Percentiles rank a stretch among this genome's conserved stretches.
These are phyloP conservation scores for Podospora bellae-mahoneyi DNA, from an alignment of 495 filamentous ascomycete species.

Conservation along the genomic window DNA sequence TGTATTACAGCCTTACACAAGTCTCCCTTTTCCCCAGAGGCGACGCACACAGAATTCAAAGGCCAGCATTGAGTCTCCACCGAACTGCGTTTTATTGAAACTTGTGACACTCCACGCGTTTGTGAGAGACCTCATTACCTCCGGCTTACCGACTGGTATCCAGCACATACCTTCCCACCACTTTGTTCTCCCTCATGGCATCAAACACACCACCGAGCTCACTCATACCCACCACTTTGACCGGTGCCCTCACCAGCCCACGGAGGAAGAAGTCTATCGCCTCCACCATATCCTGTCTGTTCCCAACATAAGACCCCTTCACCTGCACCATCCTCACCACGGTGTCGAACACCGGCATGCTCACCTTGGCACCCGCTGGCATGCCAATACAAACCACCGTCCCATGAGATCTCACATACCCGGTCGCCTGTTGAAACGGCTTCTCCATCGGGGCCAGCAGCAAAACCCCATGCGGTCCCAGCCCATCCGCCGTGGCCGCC, in stretches of 20 bases:
- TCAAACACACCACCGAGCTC: conserved; percentile 72
- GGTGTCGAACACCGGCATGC: conserved; percentile 76
- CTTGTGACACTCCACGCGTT: background rate
- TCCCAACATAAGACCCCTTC: conserved; percentile 87
- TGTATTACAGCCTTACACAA: too few relatives aligned
- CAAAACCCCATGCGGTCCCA: conserved; percentile 82
- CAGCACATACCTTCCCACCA: conserved; percentile 82
- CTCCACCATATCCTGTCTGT: conserved; percentile 74
- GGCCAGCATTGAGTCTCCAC: too few relatives aligned
- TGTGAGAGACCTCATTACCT: background rate
- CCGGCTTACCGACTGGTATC: conserved; percentile 50
- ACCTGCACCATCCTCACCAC: conserved; percentile 83
- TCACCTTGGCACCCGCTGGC: conserved; percentile 70
- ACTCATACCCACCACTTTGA: conserved; percentile 71
- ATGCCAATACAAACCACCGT: conserved; percentile 78
- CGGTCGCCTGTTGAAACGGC: conserved; percentile 84
- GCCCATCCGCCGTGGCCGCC: conserved; percentile 64
- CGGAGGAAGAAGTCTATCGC: conserved; percentile 81
- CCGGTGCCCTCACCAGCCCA: conserved; percentile 78
- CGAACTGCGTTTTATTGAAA: too few relatives aligned
- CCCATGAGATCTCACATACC: conserved; percentile 75
- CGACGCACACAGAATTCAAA: too few relatives aligned
- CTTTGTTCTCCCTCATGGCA: conserved; percentile 66
- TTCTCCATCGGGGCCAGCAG: conserved; percentile 79
- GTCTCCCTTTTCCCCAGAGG: too few relatives aligned